Evolutionary conservation across 768 basidiomycete species (phyloP), one percentile per base, ranked within the genome.

Genomic region (Rhizopogon vinicolor): DNA sequence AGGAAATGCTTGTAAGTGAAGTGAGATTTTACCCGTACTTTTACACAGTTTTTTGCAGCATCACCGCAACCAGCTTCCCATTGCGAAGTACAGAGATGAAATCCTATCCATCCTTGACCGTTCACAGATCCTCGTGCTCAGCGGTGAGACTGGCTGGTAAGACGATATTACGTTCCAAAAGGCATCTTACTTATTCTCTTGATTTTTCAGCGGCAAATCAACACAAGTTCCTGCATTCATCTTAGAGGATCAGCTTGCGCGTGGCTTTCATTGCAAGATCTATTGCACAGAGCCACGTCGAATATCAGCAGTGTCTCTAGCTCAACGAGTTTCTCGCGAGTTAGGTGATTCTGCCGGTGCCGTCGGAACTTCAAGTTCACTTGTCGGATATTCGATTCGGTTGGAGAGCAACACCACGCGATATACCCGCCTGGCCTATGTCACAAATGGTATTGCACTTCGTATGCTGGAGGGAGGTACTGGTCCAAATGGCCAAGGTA

Each of bases 181-280:
- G 63, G 50, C 45, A 33, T 14, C 16, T 43, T 18, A 22, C 53
- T 51, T 50, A 55, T 63, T 40, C 58, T 19, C 13, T 18, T 51
- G 51, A 25, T 52, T 40, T n/a, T 49, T 31, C 60, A 94, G 93
- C 64, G 96, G 96, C 8, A 99, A 99, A 74, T 97, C 94, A 2
- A 98, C 96, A 0, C 96, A 98, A 73, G 83, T 98, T 3, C 96
- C 96, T 3, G 80, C 88, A 1, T 98, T 94, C 72, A 88, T 98
- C 60, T 80, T 99, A 9, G 96, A 99, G 68, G 86, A 95, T 64
- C 84, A 89, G 52, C 80, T 98, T 19, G 81, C 86, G 5, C 80
- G 78, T 57, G 97, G 95, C 25, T 82, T 78, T 62, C 79, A 80
- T 52, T 96, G 93, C 77, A 96, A 88, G 69, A 89, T 99, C 63